Percentiles rank a stretch among this genome's conserved stretches.
Conservation (phyloP, 208 protist genomes). For the Herpetomonas tarakana region DNA sequence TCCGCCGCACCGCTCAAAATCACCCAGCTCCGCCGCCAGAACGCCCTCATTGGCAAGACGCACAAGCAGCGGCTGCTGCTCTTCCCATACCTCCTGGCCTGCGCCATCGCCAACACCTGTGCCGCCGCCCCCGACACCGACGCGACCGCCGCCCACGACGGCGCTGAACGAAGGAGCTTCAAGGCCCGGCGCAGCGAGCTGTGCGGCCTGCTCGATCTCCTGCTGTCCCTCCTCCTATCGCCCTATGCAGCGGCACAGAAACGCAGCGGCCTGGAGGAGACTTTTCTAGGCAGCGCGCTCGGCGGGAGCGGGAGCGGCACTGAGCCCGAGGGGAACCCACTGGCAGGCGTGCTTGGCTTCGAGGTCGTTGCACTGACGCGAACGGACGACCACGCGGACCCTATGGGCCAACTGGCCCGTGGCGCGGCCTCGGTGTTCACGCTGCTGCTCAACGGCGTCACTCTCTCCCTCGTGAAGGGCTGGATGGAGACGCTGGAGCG, state of each 20-base stretch:
- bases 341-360: slow-evolving; percentile 26
- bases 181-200: slow-evolving; percentile 50
- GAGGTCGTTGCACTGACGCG: slow-evolving; percentile 66
- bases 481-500: slow-evolving; percentile 85
- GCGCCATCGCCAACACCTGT: slow-evolving; percentile 59
- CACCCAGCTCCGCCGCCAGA: slow-evolving; percentile 45
- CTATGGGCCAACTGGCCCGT: slow-evolving; percentile 68
- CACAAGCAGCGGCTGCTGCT: slow-evolving; percentile 83
- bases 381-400: slow-evolving; percentile 23
- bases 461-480: slow-evolving; percentile 52
- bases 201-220: slow-evolving; percentile 65
- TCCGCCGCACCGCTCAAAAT: slow-evolving; percentile 51
- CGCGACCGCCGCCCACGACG: slow-evolving; percentile 6
- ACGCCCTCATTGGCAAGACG: slow-evolving; percentile 59
- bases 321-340: not conserved
- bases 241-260: slow-evolving; percentile 26
- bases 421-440: slow-evolving; percentile 75
- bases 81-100: slow-evolving; percentile 71
- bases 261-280: slow-evolving; percentile 50
- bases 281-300: slow-evolving; percentile 49
- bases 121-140: slow-evolving; percentile 12
- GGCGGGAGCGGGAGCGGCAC: not conserved
- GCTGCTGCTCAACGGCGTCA: slow-evolving; percentile 57
- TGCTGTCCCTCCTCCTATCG: slow-evolving; percentile 64
- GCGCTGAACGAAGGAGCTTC: slow-evolving; percentile 1